These are phyloP conservation scores for Blastobotrys persicus DNA, from an alignment of 1,139 yeast genomes.

Conservation along the genomic window DNA sequence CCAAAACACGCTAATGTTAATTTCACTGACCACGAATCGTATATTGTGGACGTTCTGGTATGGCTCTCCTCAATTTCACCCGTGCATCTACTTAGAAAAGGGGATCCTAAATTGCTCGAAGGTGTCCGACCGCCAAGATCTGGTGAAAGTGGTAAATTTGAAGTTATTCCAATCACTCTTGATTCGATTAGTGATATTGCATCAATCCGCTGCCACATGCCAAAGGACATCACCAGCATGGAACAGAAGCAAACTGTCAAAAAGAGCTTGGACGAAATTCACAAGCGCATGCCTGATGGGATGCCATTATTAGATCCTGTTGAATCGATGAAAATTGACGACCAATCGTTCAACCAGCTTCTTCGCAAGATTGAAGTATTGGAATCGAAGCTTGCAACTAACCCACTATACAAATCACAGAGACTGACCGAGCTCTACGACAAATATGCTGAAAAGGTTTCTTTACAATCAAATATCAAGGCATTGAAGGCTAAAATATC, in stretches of 20 bases:
- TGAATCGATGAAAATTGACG: constrained; percentile 86
- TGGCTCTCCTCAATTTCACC: constrained; percentile 68
- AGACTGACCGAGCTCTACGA: constrained; percentile 60
- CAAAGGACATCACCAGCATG: constrained; percentile 70
- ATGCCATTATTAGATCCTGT: constrained; percentile 87
- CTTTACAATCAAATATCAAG: constrained; percentile 59
- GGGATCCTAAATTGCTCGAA: constrained; percentile 71
- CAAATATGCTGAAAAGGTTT: constrained; percentile 62
- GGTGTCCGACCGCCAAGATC: constrained; percentile 79
- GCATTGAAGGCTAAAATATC: constrained; percentile 60
- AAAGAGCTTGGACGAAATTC: constrained; percentile 76
- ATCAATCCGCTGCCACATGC: constrained; percentile 75
- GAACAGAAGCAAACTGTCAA: constrained; percentile 71
- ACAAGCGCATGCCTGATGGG: constrained; percentile 83
- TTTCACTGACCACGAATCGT: constrained; percentile 80
- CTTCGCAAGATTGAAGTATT: constrained; percentile 77
- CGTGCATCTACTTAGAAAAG: constrained; percentile 40
- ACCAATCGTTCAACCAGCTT: constrained; percentile 67
- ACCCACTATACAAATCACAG: constrained; percentile 68
- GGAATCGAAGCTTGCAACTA: constrained; percentile 66
- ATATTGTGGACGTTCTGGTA: constrained; percentile 73
- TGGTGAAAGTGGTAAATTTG: constrained; percentile 72
- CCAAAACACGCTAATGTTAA: constrained; percentile 32
- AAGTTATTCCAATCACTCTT: constrained; percentile 80
- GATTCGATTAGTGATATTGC: constrained; percentile 73